Base-by-base conservation (phyloP, 1,284 basidiomycete genomes). In the Neolentinus lepideus region DNA sequence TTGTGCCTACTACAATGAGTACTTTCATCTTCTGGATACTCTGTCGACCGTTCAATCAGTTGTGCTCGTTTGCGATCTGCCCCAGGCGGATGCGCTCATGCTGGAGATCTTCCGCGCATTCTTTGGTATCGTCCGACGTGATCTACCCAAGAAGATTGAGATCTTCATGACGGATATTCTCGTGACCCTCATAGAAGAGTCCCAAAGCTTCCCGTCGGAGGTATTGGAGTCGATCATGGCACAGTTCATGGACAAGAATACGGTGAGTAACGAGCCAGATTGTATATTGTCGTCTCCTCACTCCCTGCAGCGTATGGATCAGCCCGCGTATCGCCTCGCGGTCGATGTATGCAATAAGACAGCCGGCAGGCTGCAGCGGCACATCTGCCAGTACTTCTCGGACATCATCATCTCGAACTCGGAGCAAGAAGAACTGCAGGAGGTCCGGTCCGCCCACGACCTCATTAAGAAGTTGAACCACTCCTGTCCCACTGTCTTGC, bases 1-100 rank as follows among this genome's bases (percentile, higher is more conserved):
- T 62, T 76, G 80, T 1, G 78, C 83, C 0, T 95, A 94, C 68
- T 94, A 92, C 68, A 81, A 85, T 57, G 85, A 96, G 73, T 98
- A 95, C 73, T 96, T 90, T 63, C 91, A 94, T 67, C 80, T 98
- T 10, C 81, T 99, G 33, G 93, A 98, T 64, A 92, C 85, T 27
- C 78, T 99, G 14, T 92, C 94, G 3, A 92, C 87, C 31, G 94
- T 98, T 66, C 98, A 98, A 79, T 93, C 90, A 61, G 86, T 98
- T 27, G 92, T 95, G 2, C 82, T 99, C 59, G 85, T 98, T 10
- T 94, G 92, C 70, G 95, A 98, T 69, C 79, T 98, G 3, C 88
- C 89, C 0, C 84, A 85, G 27, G 84, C 88, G 9, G 95, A 98
- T 55, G 90, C 94, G 55, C 79, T 98, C 59, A 87, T 97, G 74